These are phyloP conservation scores for Lepidopterella palustris DNA, from an alignment of 495 filamentous ascomycete species.

Conservation along the genomic window DNA sequence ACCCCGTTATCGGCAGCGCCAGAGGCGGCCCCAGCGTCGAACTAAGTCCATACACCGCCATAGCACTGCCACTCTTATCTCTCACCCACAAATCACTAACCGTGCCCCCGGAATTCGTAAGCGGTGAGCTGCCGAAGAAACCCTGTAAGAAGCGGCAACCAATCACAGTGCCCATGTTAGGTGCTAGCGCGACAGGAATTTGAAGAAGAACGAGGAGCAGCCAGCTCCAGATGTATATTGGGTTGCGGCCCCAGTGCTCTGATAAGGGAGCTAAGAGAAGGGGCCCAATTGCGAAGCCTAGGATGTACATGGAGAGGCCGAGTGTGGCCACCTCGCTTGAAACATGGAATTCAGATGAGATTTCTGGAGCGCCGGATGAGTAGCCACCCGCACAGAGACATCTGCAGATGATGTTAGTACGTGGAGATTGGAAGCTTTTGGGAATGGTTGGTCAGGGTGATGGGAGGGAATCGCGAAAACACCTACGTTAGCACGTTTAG, in stretches of 20 bases:
- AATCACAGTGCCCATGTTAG: neutral
- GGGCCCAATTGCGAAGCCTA: constrained; percentile 44
- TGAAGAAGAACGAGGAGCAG: neutral
- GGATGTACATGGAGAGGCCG: constrained; percentile 45
- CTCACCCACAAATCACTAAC: neutral
- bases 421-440: neutral
- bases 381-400: constrained; percentile 30
- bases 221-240: neutral
- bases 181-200: neutral
- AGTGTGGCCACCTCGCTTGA: constrained; percentile 35
- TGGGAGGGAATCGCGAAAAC: neutral
- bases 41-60: neutral
- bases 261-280: constrained; percentile 39
- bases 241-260: constrained; percentile 38
- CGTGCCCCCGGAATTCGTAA: neutral
- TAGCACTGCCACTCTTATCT: neutral
- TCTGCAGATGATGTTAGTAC: neutral
- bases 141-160: neutral
- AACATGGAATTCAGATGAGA: constrained; percentile 37
- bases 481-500: constrained; percentile 38
- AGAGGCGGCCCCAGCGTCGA: constrained; percentile 1
- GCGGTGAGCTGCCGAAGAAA: neutral
- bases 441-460: too few relatives aligned
- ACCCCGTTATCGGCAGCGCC: neutral
- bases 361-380: constrained; percentile 34